Evolutionary conservation across 2,329 filamentous ascomycete species (phyloP), one percentile per base, ranked within the genome.

Genomic region (Lecanicillium sp.): DNA sequence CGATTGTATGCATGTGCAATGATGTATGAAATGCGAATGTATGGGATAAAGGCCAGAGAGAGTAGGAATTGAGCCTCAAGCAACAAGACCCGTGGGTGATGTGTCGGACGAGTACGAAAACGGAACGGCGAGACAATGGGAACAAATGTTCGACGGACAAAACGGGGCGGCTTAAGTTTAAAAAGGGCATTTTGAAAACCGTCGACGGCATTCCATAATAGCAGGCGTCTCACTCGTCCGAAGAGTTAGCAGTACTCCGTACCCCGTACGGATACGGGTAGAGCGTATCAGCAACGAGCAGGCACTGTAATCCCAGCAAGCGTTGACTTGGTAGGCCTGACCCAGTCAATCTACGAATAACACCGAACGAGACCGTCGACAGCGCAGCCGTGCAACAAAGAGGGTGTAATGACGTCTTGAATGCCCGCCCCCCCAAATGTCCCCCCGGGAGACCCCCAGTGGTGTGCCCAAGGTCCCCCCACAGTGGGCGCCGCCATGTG

Each of bases 401-500:
- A 46, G 26, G 32, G 24, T 46, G 43, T 33, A 19, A 46, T 46
- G 44, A 46, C 35, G 44, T 46, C 44, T 46, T 46, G 44, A 46
- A n/a, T 10, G 30, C 36, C 44, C 44, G 26, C 7, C 26, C 26
- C 7, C 7, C 26, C 26, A 29, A 29, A 29, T 7, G 26, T 29
- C 26, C 7, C 12, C 26, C 26, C 7, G 26, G n/a, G n/a, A n/a
- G 26, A 29, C 12, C 12, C 12, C 12, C 26, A 7, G 12, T 12
- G 7, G 7, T 23, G 26, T 19, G 35, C 35, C 27, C 20, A n/a
- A 37, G 24, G 3, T 30, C 12, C 44, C 44, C 44, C 44, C 44
- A 47, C 44, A 47, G 44, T 47, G 44, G 44, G 29, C 44, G 26
- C 36, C 44, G 44, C 44, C 36, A 47, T 41, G 44, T 46, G 44